Evolutionary conservation across 1,284 basidiomycete species (phyloP), one percentile per base, ranked within the genome.

Genomic region (Cryptococcus sp.): DNA sequence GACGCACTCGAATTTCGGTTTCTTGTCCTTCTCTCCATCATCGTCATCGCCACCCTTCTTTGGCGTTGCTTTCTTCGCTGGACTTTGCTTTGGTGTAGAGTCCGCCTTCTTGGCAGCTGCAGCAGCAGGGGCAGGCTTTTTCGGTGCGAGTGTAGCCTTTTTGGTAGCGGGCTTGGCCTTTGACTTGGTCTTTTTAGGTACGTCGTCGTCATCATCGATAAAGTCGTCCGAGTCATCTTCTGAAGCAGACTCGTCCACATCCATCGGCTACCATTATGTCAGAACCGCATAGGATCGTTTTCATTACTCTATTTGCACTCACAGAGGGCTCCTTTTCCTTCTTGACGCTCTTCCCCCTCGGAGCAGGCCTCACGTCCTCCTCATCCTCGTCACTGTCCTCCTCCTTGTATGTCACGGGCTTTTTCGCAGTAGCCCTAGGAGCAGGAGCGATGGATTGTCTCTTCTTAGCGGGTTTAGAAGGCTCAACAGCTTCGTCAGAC

Each of bases 1-100:
- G 16, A 68, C 70, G 55, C 57, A 79, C 72, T 79, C 73, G 54
- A 70, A 69, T 55, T 77, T 76, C n/a, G 74, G 64, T 55, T 76
- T 74, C 44, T 66, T 57, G 29, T 48, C 61, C 39, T 59, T 62
- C 25, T 65, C 63, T 17, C 50, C 60, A 16, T 43, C 58, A 10
- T 56, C 65, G 5, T 48, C 54, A 49, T 57, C 60, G 52, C 62
- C 61, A 20, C 68, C 66, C 38, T 57, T 62, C 38, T 54, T 39
- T 51, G 67, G 58, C 15, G 60, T 45, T 10, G 44, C 39, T 50
- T 67, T 61, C 44, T 63, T 64, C 13, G 67, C 56, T 5, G 67
- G 57, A 39, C 64, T 44, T 58, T 52, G 37, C 44, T 8, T 58
- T 61, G 20, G 63, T 40, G 29, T 55, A 25, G 29, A 34, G 5